Conservation (phyloP, 2,329 filamentous ascomycete genomes). For the Neocucurbitaria cava region DNA sequence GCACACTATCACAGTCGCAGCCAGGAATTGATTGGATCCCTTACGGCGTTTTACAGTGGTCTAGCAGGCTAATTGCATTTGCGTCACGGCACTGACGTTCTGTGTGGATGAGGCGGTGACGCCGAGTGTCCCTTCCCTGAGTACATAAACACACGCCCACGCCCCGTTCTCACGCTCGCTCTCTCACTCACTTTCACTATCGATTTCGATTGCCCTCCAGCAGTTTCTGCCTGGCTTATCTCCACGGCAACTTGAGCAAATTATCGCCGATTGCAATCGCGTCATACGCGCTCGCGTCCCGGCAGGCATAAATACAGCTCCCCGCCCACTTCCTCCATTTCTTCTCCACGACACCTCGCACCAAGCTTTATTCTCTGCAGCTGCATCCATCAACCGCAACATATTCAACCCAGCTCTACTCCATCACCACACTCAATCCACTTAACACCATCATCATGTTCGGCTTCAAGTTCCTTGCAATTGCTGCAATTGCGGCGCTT, state of each 20-base stretch:
- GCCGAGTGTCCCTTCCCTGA: slow-evolving; percentile 13
- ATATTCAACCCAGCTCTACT: slow-evolving; percentile 28
- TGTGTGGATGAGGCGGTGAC: slow-evolving; percentile 20
- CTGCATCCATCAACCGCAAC: slow-evolving; percentile 28
- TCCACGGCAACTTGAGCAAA: slow-evolving; percentile 2
- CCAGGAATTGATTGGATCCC: background rate
- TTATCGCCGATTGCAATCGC: slow-evolving; percentile 15
- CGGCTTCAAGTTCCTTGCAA: slow-evolving; percentile 32
- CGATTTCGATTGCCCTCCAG: slow-evolving; percentile 7
- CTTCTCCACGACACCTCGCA: slow-evolving; percentile 19
- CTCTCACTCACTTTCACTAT: slow-evolving; percentile 19
- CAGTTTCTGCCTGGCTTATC: slow-evolving; percentile 10
- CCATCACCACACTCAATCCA: slow-evolving; percentile 17
- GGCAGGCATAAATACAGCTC: slow-evolving; percentile 19
- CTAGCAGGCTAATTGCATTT: slow-evolving; percentile 21
- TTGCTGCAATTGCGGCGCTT: slow-evolving; percentile 27
- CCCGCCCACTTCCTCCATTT: slow-evolving; percentile 8
- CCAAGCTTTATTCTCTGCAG: slow-evolving; percentile 24
- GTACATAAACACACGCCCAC: slow-evolving; percentile 9
- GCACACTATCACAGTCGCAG: background rate
- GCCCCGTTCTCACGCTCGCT: background rate
- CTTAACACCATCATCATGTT: slow-evolving; percentile 32
- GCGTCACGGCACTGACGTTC: slow-evolving; percentile 13
- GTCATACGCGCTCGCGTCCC: slow-evolving; percentile 12
- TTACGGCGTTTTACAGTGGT: background rate